phyloP scores from a whole-genome alignment of 2,329 filamentous ascomycete genomes.

The Penicillium janthinellum region DNA sequence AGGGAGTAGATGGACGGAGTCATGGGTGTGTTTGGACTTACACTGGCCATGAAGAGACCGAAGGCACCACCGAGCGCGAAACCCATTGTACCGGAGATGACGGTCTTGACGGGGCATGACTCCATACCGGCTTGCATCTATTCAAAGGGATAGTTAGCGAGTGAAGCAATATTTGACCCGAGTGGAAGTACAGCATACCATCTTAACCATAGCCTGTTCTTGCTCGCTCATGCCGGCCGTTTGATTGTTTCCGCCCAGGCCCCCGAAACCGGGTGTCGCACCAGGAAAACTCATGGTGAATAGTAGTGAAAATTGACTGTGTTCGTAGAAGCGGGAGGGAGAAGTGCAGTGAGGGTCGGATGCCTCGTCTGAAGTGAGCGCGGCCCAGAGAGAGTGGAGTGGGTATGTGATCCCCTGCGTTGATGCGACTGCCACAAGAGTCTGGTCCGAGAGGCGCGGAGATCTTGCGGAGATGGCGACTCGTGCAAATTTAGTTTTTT shows the following conservation, averaged over 20 bases:
- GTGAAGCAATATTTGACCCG: not conserved
- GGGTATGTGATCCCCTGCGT: constrained; percentile 4
- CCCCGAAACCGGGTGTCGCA: constrained; percentile 35
- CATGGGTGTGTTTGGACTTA: constrained; percentile 51
- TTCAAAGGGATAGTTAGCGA: not conserved
- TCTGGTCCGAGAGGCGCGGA: constrained; percentile 21
- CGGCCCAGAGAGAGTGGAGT: not conserved
- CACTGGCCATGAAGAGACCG: constrained; percentile 96
- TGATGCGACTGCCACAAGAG: constrained; percentile 8
- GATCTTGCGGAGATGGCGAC: constrained; percentile 35
- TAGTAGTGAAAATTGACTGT: not conserved
- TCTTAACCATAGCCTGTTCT: constrained; percentile 52
- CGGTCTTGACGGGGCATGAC: constrained; percentile 85
- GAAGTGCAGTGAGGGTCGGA: not conserved
- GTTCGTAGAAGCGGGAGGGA: not conserved
- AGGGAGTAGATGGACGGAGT: not conserved
- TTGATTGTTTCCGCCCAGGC: constrained; percentile 27
- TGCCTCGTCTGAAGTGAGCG: not conserved
- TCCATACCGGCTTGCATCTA: constrained; percentile 87
- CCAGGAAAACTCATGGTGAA: constrained; percentile 41
- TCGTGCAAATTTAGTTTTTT: constrained; percentile 38
- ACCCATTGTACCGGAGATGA: constrained; percentile 87
- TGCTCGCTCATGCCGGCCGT: constrained; percentile 49
- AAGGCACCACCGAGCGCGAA: constrained; percentile 93
- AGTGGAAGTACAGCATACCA: constrained; percentile 33